Conservation (phyloP, 176 grass and related monocot species). For the Poa annua region DNA sequence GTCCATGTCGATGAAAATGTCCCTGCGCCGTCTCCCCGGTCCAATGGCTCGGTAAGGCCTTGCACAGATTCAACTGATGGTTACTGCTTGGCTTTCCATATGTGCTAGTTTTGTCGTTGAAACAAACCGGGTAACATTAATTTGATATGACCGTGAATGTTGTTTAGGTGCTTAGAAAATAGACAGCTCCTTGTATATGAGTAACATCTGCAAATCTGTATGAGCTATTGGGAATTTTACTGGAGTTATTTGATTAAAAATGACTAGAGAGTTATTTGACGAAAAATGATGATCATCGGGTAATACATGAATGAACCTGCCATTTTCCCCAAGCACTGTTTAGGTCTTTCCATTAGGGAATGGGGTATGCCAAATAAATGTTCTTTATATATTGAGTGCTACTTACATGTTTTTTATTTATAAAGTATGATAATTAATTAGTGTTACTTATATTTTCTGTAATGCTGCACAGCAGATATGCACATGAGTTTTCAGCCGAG, state of each 20-base stretch:
- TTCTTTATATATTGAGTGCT: neutral
- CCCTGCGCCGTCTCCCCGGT: constrained; percentile 84
- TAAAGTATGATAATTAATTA: neutral
- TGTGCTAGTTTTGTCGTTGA: constrained; percentile 17
- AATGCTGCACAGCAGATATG: neutral
- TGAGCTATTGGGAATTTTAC: neutral
- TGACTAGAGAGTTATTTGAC: neutral
- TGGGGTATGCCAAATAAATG: neutral
- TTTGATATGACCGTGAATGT: neutral
- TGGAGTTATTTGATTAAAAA: neutral
- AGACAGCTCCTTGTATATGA: neutral
- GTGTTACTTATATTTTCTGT: neutral
- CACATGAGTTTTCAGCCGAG: neutral
- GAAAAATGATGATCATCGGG: neutral
- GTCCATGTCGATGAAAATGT: constrained; percentile 89
- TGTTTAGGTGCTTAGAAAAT: constrained; percentile 16
- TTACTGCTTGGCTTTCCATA: neutral
- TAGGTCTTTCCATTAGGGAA: neutral
- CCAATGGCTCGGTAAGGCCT: constrained; percentile 63
- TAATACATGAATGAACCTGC: constrained; percentile 14
- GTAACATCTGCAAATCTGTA: neutral
- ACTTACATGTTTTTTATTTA: neutral
- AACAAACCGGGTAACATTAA: neutral
- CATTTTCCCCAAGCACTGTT: neutral
- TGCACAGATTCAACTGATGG: neutral